These are phyloP conservation scores for Apiotrichum laibachii DNA, from an alignment of 1,284 basidiomycete species.

Conservation along the genomic window DNA sequence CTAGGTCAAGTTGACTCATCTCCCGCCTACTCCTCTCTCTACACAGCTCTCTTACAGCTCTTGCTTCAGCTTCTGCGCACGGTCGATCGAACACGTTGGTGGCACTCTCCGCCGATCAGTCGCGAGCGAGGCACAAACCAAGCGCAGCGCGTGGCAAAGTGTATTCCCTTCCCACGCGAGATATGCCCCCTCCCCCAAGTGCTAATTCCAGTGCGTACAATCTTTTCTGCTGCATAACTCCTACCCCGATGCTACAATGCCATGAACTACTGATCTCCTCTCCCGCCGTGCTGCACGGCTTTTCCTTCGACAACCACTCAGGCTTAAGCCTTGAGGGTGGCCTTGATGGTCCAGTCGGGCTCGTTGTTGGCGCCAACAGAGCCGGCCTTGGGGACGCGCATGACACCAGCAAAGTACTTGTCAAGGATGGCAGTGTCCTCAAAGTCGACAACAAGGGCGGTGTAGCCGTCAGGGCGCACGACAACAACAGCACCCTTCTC, in stretches of 20 bases:
- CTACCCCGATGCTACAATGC: neutral
- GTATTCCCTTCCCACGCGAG: no score
- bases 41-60: no score
- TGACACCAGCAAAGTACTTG: conserved; percentile 17
- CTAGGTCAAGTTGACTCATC: no score
- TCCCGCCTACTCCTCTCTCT: no score
- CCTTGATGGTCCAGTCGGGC: conserved; percentile 19
- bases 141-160: no score
- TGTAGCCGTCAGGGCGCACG: conserved; percentile 37
- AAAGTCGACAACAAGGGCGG: conserved; percentile 25
- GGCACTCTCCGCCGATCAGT: no score
- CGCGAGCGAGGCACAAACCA: no score
- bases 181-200: no score
- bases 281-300: neutral
- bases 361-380: conserved; percentile 15
- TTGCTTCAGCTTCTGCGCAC: no score
- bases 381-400: conserved; percentile 9
- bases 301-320: neutral
- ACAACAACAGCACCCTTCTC: conserved; percentile 30
- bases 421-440: conserved; percentile 22
- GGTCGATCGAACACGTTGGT: no score
- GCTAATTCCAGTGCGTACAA: no score
- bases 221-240: no score
- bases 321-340: neutral
- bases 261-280: neutral